These are phyloP conservation scores for Chalciporus sp. DNA, from an alignment of 1,284 basidiomycete genomes.

Conservation along the genomic window DNA sequence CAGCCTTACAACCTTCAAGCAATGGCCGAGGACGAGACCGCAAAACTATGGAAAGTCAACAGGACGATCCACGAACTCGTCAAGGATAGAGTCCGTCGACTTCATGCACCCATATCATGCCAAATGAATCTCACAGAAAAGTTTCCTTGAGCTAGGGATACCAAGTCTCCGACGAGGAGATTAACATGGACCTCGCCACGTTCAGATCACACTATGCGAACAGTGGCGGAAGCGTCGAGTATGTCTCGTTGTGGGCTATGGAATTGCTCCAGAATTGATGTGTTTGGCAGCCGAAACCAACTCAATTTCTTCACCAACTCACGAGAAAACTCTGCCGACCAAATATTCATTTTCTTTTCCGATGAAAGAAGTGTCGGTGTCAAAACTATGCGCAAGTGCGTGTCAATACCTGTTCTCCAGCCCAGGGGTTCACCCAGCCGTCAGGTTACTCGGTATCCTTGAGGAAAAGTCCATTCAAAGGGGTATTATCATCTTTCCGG, in stretches of 20 bases:
- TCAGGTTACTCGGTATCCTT: conserved; percentile 82
- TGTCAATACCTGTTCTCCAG: conserved; percentile 16
- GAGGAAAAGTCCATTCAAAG: conserved; percentile 89
- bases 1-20: conserved; percentile 18
- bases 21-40: conserved; percentile 76
- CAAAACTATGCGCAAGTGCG: conserved; percentile 94
- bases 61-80: conserved; percentile 97
- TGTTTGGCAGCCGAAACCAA: conserved; percentile 67
- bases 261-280: conserved; percentile 10
- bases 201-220: conserved; percentile 74
- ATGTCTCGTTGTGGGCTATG: conserved; percentile 11
- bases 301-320: conserved; percentile 89
- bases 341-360: conserved; percentile 94
- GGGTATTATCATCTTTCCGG: conserved; percentile 95
- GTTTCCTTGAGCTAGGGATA: conserved; percentile 62
- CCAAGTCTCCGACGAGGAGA: conserved; percentile 89
- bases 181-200: conserved; percentile 77
- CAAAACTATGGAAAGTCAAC: conserved; percentile 95
- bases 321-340: conserved; percentile 67
- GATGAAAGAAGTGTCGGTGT: conserved; percentile 92
- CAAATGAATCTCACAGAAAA: conserved; percentile 16
- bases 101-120: conserved; percentile 5
- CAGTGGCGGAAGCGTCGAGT: conserved; percentile 69
- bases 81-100: conserved; percentile 75
- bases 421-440: conserved; percentile 9